phyloP scores from a whole-genome alignment of 371 early-diverging fungal genomes.

The Mucor indicus region DNA sequence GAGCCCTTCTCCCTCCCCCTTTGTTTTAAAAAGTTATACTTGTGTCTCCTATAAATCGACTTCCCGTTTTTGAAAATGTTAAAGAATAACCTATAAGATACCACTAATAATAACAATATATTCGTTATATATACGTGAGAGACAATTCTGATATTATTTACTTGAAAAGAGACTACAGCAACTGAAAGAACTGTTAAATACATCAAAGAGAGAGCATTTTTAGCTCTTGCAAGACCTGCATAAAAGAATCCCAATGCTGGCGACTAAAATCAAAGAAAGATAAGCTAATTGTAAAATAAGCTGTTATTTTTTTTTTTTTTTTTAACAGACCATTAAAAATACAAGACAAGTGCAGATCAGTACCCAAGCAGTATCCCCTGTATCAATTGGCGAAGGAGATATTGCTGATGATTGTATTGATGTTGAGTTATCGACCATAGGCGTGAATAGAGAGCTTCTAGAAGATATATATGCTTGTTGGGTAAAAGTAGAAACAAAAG shows the following conservation, averaged over 20 bases:
- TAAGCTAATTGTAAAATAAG: not conserved
- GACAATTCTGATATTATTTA: no score
- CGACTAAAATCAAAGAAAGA: constrained; percentile 29
- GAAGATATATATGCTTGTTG: no score
- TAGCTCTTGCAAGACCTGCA: constrained; percentile 79
- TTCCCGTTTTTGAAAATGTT: constrained; percentile 71
- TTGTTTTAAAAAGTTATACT: no score
- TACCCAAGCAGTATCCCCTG: constrained; percentile 80
- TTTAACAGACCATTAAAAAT: constrained; percentile 44
- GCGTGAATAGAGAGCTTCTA: no score
- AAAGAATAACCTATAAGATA: constrained; percentile 82
- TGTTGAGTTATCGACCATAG: no score
- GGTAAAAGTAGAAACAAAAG: no score
- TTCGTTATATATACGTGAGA: no score
- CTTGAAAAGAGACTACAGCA: constrained; percentile 79
- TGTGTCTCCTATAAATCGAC: constrained; percentile 77
- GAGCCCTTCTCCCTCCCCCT: no score
- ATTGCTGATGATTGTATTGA: no score
- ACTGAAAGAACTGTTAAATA: constrained; percentile 75
- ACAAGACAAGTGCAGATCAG: constrained; percentile 45
- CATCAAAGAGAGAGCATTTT: constrained; percentile 79
- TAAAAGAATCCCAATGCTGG: constrained; percentile 81
- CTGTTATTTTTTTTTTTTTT: no score
- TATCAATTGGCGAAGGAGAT: no score
- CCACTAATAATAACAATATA: no score